phyloP scores from a whole-genome alignment of 140 eudicot species.

The Anethum foeniculum region DNA sequence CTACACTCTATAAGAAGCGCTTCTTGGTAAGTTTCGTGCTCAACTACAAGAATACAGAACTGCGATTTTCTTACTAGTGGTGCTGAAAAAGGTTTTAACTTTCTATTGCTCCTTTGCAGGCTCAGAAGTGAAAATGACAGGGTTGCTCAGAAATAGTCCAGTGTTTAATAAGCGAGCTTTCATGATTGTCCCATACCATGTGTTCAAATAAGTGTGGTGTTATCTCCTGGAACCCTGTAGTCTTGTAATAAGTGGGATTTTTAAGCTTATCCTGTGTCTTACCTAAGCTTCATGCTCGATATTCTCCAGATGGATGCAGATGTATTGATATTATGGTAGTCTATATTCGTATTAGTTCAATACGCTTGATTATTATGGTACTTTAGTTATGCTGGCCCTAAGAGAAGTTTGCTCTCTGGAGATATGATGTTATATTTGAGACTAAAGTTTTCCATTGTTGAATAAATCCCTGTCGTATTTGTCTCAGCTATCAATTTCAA shows the following conservation, averaged over 20 bases:
- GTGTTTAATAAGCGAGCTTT: neutral
- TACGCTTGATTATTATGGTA: neutral
- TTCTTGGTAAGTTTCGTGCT: conserved; percentile 23
- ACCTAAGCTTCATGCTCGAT: neutral
- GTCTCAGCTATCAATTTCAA: neutral
- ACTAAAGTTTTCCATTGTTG: neutral
- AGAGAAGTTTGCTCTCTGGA: conserved; percentile 1
- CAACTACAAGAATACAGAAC: neutral
- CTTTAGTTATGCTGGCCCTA: neutral
- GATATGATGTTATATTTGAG: neutral
- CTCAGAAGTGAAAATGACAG: neutral
- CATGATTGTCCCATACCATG: neutral
- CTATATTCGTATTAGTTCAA: neutral
- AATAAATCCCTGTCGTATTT: neutral
- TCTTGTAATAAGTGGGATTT: neutral
- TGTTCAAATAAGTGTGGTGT: neutral
- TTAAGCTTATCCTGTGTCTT: neutral
- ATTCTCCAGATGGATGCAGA: neutral
- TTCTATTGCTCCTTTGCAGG: conserved; percentile 9
- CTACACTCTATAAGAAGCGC: conserved; percentile 27
- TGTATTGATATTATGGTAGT: neutral
- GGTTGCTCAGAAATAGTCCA: neutral
- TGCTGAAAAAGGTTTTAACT: neutral
- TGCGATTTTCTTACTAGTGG: neutral
- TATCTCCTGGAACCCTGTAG: neutral